Conservation (phyloP, 2,329 filamentous ascomycete genomes). For the Colletotrichum gigasporum region DNA sequence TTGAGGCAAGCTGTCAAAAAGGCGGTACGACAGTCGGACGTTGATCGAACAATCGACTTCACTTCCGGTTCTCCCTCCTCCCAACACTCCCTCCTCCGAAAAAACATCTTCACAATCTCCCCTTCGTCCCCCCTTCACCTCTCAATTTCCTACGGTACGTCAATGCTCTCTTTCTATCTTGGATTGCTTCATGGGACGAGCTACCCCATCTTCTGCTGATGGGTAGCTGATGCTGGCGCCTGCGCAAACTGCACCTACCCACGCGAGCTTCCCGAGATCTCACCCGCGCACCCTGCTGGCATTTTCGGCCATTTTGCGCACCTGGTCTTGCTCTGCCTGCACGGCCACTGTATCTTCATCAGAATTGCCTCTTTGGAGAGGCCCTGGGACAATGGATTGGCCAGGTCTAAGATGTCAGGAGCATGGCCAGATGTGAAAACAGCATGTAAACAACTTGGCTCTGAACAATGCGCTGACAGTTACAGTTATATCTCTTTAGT, state of each 20-base stretch:
- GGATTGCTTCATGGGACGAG: not conserved
- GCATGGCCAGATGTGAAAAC: slow-evolving; percentile 1
- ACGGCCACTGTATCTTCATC: no score
- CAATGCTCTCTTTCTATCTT: not conserved
- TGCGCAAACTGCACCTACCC: slow-evolving; percentile 16
- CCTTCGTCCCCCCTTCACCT: not conserved
- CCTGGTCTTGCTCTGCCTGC: not conserved
- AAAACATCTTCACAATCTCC: not conserved
- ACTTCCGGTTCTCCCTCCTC: not conserved
- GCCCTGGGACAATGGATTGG: no score
- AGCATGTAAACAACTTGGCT: not conserved
- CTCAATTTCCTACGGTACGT: not conserved
- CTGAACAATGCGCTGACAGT: slow-evolving; percentile 2
- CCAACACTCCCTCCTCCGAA: slow-evolving; percentile 22
- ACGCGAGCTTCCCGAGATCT: slow-evolving; percentile 11
- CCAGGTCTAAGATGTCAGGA: slow-evolving; percentile 8
- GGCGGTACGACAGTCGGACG: slow-evolving; percentile 32
- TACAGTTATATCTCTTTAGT: not conserved
- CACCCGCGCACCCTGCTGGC: not conserved
- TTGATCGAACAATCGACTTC: slow-evolving; percentile 20
- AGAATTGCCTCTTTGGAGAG: not conserved
- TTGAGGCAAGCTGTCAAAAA: slow-evolving; percentile 48
- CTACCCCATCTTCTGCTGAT: not conserved
- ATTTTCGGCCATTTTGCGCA: not conserved
- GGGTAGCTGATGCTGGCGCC: slow-evolving; percentile 3